Conservation (phyloP, 169 alveolate species). For the Sarcocystis neurona region DNA sequence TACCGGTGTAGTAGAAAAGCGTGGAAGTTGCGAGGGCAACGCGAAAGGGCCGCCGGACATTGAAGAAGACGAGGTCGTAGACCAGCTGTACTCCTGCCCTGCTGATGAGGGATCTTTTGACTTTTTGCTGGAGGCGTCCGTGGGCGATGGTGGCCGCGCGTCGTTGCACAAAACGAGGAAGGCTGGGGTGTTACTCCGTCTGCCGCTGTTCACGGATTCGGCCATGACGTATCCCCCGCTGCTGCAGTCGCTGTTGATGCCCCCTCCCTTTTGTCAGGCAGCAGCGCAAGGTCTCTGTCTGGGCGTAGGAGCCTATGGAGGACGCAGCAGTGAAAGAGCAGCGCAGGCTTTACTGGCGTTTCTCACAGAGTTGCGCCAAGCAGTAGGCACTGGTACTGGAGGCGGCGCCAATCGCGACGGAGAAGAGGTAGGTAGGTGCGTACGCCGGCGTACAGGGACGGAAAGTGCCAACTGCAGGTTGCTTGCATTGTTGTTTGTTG, state of each 20-base stretch:
- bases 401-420: too few species aligned
- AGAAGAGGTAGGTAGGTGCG: too few species aligned
- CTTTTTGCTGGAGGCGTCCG: slow-evolving; percentile 10
- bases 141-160: slow-evolving; percentile 28
- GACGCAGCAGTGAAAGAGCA: slow-evolving; percentile 1
- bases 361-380: neutral
- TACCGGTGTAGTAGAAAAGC: too few species aligned
- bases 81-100: too few species aligned
- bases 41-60: too few species aligned
- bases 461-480: too few species aligned
- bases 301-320: slow-evolving; percentile 12
- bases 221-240: neutral
- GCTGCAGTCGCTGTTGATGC: neutral
- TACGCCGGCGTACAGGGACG: too few species aligned
- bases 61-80: too few species aligned
- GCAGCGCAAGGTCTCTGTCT: slow-evolving; percentile 25
- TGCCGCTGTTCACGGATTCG: slow-evolving; percentile 12
- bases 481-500: too few species aligned
- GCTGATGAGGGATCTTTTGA: too few species aligned
- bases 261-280: neutral
- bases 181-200: neutral
- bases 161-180: slow-evolving; percentile 19
- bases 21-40: too few species aligned
- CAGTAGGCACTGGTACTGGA: too few species aligned
- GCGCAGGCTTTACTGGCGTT: neutral